phyloP scores from a whole-genome alignment of 2,329 filamentous ascomycete genomes.

The Amphichorda felina region DNA sequence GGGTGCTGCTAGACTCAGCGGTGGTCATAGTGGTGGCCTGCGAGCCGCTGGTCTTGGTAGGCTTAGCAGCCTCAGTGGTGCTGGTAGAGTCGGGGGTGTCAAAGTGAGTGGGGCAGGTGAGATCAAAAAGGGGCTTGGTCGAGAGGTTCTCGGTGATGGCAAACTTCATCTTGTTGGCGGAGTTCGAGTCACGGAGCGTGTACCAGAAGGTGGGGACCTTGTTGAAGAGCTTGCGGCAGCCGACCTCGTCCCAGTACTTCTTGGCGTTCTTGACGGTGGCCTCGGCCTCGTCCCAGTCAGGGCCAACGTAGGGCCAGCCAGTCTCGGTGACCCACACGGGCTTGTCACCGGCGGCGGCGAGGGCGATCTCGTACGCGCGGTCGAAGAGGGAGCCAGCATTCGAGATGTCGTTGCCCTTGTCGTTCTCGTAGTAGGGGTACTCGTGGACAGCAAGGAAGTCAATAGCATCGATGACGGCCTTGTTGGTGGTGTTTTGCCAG shows the following conservation, averaged over 20 bases:
- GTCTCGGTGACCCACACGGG: conserved; percentile 53
- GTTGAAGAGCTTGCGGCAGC: conserved; percentile 45
- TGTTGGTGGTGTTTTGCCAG: conserved; percentile 48
- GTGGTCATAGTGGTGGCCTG: background rate
- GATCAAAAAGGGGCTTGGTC: conserved; percentile 37
- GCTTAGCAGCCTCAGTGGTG: conserved; percentile 6
- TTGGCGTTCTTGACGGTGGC: conserved; percentile 46
- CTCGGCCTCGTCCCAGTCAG: conserved; percentile 39
- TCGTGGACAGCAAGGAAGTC: conserved; percentile 56
- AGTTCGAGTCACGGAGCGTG: conserved; percentile 47
- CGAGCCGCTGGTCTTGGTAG: conserved; percentile 7
- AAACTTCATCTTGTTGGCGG: conserved; percentile 46
- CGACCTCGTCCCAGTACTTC: conserved; percentile 51
- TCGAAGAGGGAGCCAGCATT: conserved; percentile 44
- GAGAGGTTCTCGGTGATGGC: conserved; percentile 41
- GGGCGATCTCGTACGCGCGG: conserved; percentile 29
- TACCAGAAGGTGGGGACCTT: conserved; percentile 50
- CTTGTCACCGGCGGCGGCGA: conserved; percentile 35
- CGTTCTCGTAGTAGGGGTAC: conserved; percentile 55
- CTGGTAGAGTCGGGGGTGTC: conserved; percentile 12
- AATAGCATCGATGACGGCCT: conserved; percentile 45
- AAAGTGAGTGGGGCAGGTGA: conserved; percentile 36
- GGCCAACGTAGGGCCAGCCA: conserved; percentile 49
- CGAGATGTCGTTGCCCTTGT: conserved; percentile 41
- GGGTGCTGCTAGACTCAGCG: conserved; percentile 5